Conservation (phyloP, 1,284 basidiomycete species). For the Cutaneotrichosporon cavernicola region DNA sequence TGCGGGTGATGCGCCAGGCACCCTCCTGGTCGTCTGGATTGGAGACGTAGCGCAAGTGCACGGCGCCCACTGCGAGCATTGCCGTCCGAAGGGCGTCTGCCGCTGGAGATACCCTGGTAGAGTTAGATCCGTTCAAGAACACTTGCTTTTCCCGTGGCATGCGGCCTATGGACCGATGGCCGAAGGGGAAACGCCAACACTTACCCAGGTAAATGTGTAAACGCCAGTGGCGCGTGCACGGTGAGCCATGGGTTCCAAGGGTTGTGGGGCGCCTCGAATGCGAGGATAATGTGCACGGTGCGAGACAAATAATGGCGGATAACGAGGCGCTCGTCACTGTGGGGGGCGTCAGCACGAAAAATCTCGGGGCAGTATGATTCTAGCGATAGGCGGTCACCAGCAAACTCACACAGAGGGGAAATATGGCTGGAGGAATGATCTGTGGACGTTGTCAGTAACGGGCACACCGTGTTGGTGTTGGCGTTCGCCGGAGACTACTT, state of each 20-base stretch:
- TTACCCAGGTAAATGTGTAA: conserved; percentile 42
- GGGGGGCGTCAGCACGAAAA: background rate
- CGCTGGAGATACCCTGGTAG: conserved; percentile 32
- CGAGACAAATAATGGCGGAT: conserved; percentile 49
- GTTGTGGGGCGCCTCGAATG: conserved; percentile 38
- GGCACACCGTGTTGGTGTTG: too few relatives aligned
- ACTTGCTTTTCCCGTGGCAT: background rate
- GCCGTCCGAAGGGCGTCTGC: conserved; percentile 46
- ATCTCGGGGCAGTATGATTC: too few relatives aligned
- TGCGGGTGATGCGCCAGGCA: conserved; percentile 38
- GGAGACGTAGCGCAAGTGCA: conserved; percentile 43
- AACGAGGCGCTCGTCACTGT: conserved; percentile 44
- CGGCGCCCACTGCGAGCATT: conserved; percentile 45
- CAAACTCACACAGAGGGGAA: conserved; percentile 41
- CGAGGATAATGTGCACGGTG: conserved; percentile 47
- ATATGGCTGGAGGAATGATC: conserved; percentile 45
- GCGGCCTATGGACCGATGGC: conserved; percentile 1
- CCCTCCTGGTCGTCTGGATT: conserved; percentile 39
- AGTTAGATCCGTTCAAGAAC: conserved; percentile 2
- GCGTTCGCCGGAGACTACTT: background rate
- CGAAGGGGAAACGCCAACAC: conserved; percentile 21
- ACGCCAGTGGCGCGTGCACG: conserved; percentile 46
- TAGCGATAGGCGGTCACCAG: background rate
- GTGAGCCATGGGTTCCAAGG: conserved; percentile 50
- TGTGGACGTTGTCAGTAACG: conserved; percentile 17